Evolutionary conservation across 2,329 filamentous ascomycete species (phyloP).

Genomic region (Aureobasidium uvarum): DNA sequence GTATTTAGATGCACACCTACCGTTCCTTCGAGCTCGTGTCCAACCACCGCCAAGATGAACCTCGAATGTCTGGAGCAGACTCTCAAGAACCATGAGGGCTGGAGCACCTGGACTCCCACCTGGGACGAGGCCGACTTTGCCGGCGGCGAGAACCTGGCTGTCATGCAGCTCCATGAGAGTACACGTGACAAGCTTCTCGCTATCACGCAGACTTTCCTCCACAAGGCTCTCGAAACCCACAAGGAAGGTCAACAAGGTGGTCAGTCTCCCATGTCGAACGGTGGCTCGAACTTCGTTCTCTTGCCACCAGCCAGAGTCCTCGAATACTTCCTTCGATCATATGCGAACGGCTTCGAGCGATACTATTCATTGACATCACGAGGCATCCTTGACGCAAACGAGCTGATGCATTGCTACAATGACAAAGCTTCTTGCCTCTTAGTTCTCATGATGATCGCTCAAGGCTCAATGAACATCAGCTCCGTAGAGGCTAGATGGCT

Average conservation of each 20-base stretch:
- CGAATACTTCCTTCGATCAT: constrained; percentile 65
- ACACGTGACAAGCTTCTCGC: constrained; percentile 69
- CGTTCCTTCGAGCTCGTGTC: constrained; percentile 50
- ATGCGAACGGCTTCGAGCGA: constrained; percentile 63
- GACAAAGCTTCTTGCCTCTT: constrained; percentile 65
- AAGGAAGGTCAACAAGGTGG: constrained; percentile 43
- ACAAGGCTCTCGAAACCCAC: constrained; percentile 69
- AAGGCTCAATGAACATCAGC: constrained; percentile 65
- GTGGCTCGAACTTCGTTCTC: constrained; percentile 62
- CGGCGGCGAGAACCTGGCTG: constrained; percentile 48
- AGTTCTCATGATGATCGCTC: constrained; percentile 69
- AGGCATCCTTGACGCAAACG: constrained; percentile 63
- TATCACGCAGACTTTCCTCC: constrained; percentile 67
- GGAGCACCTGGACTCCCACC: constrained; percentile 52
- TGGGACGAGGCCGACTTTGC: constrained; percentile 51
- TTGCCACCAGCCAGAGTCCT: constrained; percentile 65
- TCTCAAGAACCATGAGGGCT: constrained; percentile 52
- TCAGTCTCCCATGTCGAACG: constrained; percentile 49
- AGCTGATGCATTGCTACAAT: constrained; percentile 61
- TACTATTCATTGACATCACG: constrained; percentile 64
- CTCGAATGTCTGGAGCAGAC: constrained; percentile 53
- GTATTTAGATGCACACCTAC: constrained; percentile 54
- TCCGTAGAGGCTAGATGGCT: constrained; percentile 64
- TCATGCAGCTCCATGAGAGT: constrained; percentile 52
- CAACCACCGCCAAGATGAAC: constrained; percentile 52